Base-by-base conservation (phyloP, 371 early-diverging fungal species). In the Entomophthora muscae region DNA sequence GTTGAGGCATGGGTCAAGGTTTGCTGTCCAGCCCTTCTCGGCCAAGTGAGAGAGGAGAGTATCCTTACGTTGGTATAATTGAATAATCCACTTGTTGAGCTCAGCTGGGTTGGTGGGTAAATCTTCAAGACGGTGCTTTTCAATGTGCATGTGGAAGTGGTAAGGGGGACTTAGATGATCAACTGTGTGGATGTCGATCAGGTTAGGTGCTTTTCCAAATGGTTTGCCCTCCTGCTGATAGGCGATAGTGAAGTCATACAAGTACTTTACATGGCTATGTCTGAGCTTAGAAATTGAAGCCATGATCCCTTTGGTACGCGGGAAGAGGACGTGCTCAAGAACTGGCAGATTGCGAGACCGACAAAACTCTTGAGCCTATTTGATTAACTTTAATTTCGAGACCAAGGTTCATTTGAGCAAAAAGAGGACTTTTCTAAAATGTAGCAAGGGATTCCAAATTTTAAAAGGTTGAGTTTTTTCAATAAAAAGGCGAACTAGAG, bases 291-390 rank as follows among this genome's bases (percentile, higher is more conserved):
- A 70, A 17, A 86, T 75, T 53, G 82, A 81, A 1, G 82, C 77
- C 23, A 79, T 72, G 69, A 91, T 88, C 3, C 93, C 93, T 65
- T 87, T 89, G 24, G 82, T 85, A 53, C 93, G 72, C 26, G 93
- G 93, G 67, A 81, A 72, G 57, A 92, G 67, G 0, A 91, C 80
- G 69, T 91, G 75, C 26, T 79, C 72, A 66, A 88, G 71, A 2
- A 81, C 66, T 10, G 79, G 78, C 52, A 84, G 72, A 7, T 78
- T 78, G 21, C 78, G 75, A 54, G 76, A 69, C 52, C 70, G 66
- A 22, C 80, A 75, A 71, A 83, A 91, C 53, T 71, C 74, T 72
- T 83, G 82, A 52, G 78, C 71, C 75, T 78, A 67, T 32, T 32
- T 52, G 32, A 53, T n/a, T n/a, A n/a, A n/a, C n/a, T n/a, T n/a